A percentile compares a stretch with the other conserved stretches of the same genome.
These are phyloP conservation scores for Aspergillus latus DNA, from an alignment of 2,329 filamentous ascomycete genomes.

Conservation along the genomic window DNA sequence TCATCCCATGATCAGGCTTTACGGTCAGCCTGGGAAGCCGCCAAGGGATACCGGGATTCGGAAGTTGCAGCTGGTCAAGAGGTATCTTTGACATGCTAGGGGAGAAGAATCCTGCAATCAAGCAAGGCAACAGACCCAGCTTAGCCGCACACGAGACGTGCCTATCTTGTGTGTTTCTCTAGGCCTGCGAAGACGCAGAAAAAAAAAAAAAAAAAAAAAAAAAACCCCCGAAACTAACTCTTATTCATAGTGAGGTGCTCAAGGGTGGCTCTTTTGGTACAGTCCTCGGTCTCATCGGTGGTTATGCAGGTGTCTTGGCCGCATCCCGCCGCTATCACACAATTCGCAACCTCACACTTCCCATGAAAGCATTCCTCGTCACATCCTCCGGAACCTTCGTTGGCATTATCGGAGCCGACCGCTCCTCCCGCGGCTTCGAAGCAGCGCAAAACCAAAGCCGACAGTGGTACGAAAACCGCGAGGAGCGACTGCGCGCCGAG, in stretches of 20 bases:
- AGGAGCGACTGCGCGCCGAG: constrained; percentile 57
- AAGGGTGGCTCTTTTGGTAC: constrained; percentile 77
- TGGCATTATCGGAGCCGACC: constrained; percentile 84
- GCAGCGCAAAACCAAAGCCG: constrained; percentile 65
- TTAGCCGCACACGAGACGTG: too few relatives aligned
- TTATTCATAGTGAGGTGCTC: constrained; percentile 61
- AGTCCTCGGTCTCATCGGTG: constrained; percentile 64
- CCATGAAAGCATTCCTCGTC: constrained; percentile 87
- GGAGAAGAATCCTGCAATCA: too few relatives aligned
- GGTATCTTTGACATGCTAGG: too few relatives aligned
- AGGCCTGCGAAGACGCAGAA: neutral
- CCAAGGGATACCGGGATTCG: too few relatives aligned
- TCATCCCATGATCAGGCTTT: too few relatives aligned
- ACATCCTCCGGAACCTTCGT: constrained; percentile 79
- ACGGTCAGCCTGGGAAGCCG: too few relatives aligned
- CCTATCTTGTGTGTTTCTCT: too few relatives aligned
- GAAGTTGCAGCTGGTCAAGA: too few relatives aligned
- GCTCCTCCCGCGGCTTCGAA: constrained; percentile 70
- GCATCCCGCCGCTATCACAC: constrained; percentile 71
- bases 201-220: too few relatives aligned
- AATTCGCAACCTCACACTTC: constrained; percentile 79
- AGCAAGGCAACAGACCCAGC: too few relatives aligned
- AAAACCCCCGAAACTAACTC: constrained; percentile 16
- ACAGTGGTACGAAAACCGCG: constrained; percentile 63
- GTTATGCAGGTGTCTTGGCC: constrained; percentile 65